A percentile compares a stretch with the other conserved stretches of the same genome.
phyloP scores from a whole-genome alignment of 139 green algal genomes.

The Medakamo hakoo region DNA sequence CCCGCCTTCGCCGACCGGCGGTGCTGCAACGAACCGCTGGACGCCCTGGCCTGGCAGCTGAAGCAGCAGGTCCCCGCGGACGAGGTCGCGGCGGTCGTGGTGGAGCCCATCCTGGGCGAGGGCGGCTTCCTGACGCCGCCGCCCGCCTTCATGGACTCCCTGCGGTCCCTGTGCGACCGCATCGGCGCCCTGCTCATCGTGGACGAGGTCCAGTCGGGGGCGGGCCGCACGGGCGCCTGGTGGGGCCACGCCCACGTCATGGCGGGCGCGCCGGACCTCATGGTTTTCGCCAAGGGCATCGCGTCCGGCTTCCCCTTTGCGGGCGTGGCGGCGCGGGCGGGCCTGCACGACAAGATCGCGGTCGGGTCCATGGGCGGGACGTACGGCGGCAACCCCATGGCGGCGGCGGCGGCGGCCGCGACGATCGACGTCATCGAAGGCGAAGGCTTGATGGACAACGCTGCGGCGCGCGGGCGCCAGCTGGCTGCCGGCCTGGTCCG shows the following conservation, averaged over 20 bases:
- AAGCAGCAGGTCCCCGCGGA: constrained; percentile 31
- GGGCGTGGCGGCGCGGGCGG: constrained; percentile 30
- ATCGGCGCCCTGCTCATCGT: constrained; percentile 69
- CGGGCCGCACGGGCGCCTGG: constrained; percentile 46
- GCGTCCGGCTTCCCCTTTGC: constrained; percentile 65
- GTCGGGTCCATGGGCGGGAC: constrained; percentile 29
- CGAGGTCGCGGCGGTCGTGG: constrained; percentile 61
- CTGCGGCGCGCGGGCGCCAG: constrained; percentile 32
- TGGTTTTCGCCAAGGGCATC: constrained; percentile 74
- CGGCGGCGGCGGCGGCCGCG: constrained; percentile 39
- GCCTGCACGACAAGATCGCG: constrained; percentile 1
- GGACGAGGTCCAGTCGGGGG: constrained; percentile 64
- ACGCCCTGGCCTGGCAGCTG: constrained; percentile 55
- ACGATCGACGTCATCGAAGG: constrained; percentile 55
- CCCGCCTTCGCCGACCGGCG: constrained; percentile 18
- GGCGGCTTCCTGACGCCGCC: constrained; percentile 67
- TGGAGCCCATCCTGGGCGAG: constrained; percentile 69
- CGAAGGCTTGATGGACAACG: constrained; percentile 59
- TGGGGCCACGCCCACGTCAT: constrained; percentile 36
- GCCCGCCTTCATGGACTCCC: constrained; percentile 39
- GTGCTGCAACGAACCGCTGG: constrained; percentile 45
- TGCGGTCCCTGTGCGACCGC: constrained; percentile 43
- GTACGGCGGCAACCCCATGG: constrained; percentile 51
- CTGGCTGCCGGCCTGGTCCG: constrained; percentile 22
- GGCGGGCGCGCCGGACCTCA: constrained; percentile 42